Percentiles rank a stretch among this genome's conserved stretches.
These are phyloP conservation scores for Hygrocybe coccinea DNA, from an alignment of 768 basidiomycete species.

Conservation along the genomic window DNA sequence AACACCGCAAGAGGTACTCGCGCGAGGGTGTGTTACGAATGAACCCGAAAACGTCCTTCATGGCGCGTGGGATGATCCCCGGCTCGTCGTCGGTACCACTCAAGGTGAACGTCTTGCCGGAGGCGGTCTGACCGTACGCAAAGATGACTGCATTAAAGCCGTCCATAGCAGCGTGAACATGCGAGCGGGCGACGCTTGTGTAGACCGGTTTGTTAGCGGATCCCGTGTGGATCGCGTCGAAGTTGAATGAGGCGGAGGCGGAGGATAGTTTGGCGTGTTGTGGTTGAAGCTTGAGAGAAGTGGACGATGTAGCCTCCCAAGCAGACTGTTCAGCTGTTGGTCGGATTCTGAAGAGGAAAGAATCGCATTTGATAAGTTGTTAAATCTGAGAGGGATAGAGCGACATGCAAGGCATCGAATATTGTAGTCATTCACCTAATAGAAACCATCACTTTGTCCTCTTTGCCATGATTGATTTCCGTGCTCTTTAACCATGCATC, in stretches of 20 bases:
- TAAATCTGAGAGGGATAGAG: not conserved
- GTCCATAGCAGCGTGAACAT: slow-evolving; percentile 90
- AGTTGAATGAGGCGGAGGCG: slow-evolving; percentile 45
- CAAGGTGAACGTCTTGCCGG: slow-evolving; percentile 56
- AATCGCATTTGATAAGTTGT: not conserved
- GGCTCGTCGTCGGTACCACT: slow-evolving; percentile 79
- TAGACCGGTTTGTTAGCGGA: slow-evolving; percentile 79
- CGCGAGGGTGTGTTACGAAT: slow-evolving; percentile 73
- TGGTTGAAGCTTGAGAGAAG: slow-evolving; percentile 58
- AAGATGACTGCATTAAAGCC: slow-evolving; percentile 96
- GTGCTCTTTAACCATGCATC: slow-evolving; percentile 44
- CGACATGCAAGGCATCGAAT: not conserved
- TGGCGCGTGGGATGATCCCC: slow-evolving; percentile 89
- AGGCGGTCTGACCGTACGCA: slow-evolving; percentile 86
- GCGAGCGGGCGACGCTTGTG: slow-evolving; percentile 66
- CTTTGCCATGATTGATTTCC: slow-evolving; percentile 54
- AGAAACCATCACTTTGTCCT: slow-evolving; percentile 85
- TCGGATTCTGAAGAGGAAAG: slow-evolving; percentile 46
- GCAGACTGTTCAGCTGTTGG: slow-evolving; percentile 50
- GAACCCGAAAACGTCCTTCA: slow-evolving; percentile 85
- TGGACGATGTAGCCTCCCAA: slow-evolving; percentile 49
- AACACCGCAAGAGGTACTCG: slow-evolving; percentile 92
- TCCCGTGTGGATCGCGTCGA: slow-evolving; percentile 73
- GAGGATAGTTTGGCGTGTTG: slow-evolving; percentile 45
- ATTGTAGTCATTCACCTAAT: slow-evolving; percentile 48